phyloP scores from a whole-genome alignment of 176 grass and related monocot genomes.

The Bothriochloa decipiens region DNA sequence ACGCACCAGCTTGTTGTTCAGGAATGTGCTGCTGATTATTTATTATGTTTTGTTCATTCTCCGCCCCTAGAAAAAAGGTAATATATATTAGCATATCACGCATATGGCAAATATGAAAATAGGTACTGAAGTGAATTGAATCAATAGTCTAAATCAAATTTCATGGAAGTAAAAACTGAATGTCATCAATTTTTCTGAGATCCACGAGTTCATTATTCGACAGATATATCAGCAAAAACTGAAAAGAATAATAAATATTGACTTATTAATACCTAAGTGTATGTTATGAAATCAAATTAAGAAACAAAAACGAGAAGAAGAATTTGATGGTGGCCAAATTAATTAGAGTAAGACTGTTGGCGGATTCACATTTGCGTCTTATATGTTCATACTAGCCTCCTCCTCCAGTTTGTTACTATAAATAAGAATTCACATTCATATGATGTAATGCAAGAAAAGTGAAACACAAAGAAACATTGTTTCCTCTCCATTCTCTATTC shows the following conservation, averaged over 20 bases:
- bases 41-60: background rate
- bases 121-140: background rate
- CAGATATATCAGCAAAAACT: background rate
- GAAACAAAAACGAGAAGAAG: too few relatives aligned
- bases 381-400: too few relatives aligned
- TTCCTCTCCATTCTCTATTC: background rate
- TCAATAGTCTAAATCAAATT: background rate
- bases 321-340: too few relatives aligned
- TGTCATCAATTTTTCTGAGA: background rate
- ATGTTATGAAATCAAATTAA: too few relatives aligned
- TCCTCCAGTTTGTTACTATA: background rate
- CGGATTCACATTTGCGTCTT: too few relatives aligned
- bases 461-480: background rate
- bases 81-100: background rate
- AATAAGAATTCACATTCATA: background rate
- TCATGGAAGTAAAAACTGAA: background rate
- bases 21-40: background rate
- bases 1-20: background rate
- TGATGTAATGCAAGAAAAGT: background rate
- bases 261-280: too few relatives aligned
- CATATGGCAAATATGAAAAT: too few relatives aligned
- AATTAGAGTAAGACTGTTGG: too few relatives aligned
- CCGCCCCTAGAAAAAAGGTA: too few relatives aligned
- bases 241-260: background rate
- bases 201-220: background rate